Conservation (phyloP, 169 alveolate species). For the Fabrea salina region DNA sequence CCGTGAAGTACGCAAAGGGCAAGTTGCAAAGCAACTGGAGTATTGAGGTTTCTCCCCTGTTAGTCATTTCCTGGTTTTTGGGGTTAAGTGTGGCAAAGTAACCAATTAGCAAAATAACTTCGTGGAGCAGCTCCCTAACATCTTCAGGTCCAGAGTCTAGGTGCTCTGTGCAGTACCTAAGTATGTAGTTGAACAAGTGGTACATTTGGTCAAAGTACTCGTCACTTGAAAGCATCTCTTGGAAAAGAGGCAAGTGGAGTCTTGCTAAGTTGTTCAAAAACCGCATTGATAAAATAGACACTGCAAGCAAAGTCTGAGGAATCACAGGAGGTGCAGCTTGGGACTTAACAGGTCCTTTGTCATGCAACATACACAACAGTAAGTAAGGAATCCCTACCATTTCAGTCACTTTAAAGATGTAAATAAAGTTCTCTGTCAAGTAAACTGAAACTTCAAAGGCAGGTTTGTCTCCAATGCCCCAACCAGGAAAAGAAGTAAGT, state of each 20-base stretch:
- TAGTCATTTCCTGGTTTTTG: conserved; percentile 53
- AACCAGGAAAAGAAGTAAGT: conserved; percentile 49
- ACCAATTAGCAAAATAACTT: conserved; percentile 50
- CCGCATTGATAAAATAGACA: conserved; percentile 58
- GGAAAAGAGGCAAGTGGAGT: conserved; percentile 60
- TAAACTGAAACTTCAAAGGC: conserved; percentile 66
- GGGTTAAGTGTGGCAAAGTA: conserved; percentile 56
- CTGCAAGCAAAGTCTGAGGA: conserved; percentile 64
- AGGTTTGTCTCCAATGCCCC: conserved; percentile 56
- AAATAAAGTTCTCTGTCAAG: conserved; percentile 63
- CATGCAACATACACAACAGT: conserved; percentile 56
- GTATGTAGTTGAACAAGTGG: conserved; percentile 60
- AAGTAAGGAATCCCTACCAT: conserved; percentile 64
- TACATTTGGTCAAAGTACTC: conserved; percentile 59
- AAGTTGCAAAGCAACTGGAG: conserved; percentile 65
- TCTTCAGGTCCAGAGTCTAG: conserved; percentile 48
- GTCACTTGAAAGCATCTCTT: conserved; percentile 54
- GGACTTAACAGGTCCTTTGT: conserved; percentile 20
- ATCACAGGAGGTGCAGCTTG: conserved; percentile 46
- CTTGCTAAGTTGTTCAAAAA: conserved; percentile 69
- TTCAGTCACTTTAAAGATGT: conserved; percentile 64
- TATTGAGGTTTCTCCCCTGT: conserved; percentile 71
- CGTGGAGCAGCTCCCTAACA: conserved; percentile 64
- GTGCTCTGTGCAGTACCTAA: conserved; percentile 42
- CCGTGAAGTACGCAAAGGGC: conserved; percentile 75